phyloP scores from a whole-genome alignment of 2,329 filamentous ascomycete species.

The Rhynchosporium secalis region DNA sequence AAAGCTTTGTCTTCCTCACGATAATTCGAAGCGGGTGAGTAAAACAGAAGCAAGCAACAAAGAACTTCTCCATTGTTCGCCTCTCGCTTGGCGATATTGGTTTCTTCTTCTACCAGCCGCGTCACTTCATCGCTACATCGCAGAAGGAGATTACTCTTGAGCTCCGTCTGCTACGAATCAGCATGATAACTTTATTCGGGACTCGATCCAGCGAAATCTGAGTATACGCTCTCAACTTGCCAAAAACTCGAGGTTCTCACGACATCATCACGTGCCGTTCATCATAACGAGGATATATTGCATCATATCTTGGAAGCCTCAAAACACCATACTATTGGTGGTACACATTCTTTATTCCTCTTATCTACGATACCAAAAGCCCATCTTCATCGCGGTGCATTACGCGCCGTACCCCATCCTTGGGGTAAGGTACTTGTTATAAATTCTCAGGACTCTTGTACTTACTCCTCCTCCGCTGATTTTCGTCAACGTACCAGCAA shows the following conservation, averaged over 20 bases:
- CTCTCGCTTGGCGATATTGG: too few species aligned
- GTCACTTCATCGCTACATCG: too few species aligned
- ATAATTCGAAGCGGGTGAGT: too few species aligned
- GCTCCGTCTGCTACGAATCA: too few species aligned
- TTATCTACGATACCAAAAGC: conserved; percentile 4
- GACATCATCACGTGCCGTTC: conserved; percentile 9
- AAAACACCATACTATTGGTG: conserved; percentile 9
- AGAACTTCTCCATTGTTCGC: too few species aligned
- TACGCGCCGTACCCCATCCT: background rate
- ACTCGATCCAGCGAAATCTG: too few species aligned
- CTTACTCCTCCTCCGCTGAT: background rate
- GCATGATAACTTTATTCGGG: too few species aligned
- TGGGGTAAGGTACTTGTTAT: background rate
- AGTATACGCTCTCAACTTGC: background rate
- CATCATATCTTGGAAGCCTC: conserved; percentile 1
- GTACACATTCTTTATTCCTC: background rate
- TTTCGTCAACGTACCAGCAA: background rate
- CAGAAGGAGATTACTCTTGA: too few species aligned
- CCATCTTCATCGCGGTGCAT: background rate
- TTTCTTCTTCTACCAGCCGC: too few species aligned
- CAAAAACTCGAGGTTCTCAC: background rate
- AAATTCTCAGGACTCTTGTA: background rate
- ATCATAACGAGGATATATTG: conserved; percentile 11
- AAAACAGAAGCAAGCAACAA: too few species aligned
- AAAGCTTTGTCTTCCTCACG: too few species aligned